Evolutionary conservation across 192 early-diverging fungal genomes (phyloP).

Genomic region (Mortierella antarctica): DNA sequence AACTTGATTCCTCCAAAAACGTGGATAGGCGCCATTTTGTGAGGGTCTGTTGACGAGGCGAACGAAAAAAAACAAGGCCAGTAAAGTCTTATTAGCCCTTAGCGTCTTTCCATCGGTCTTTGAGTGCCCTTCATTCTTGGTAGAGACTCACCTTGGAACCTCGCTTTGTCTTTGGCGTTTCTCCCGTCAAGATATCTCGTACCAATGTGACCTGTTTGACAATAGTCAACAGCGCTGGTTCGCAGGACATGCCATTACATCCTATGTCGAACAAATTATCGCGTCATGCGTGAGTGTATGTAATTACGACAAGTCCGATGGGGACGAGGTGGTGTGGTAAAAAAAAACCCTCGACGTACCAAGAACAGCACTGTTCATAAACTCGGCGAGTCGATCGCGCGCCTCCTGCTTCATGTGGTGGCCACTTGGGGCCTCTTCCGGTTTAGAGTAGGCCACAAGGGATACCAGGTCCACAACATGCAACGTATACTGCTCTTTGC

Average conservation of each 20-base stretch:
- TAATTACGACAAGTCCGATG: constrained; percentile 4
- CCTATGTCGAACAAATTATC: constrained; percentile 30
- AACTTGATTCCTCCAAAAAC: constrained; percentile 50
- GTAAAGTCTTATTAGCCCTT: neutral
- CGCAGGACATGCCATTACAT: constrained; percentile 53
- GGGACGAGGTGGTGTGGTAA: neutral
- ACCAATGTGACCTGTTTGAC: constrained; percentile 70
- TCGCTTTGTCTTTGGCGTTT: constrained; percentile 52
- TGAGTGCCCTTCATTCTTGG: neutral
- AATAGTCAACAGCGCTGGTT: constrained; percentile 62
- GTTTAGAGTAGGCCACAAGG: constrained; percentile 73
- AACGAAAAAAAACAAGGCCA: neutral
- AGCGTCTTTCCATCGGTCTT: too few species aligned
- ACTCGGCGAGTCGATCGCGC: constrained; percentile 67
- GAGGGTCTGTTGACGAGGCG: constrained; percentile 8
- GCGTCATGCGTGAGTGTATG: neutral
- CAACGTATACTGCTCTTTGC: constrained; percentile 54
- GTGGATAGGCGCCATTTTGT: constrained; percentile 40
- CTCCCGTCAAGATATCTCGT: constrained; percentile 57
- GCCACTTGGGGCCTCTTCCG: constrained; percentile 63
- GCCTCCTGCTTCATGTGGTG: constrained; percentile 62
- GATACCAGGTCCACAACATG: constrained; percentile 62
- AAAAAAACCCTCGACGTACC: constrained; percentile 48
- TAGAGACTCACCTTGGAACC: constrained; percentile 21
- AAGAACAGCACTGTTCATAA: constrained; percentile 72